Percentiles rank a stretch among this genome's conserved stretches.
Conservation (phyloP, 306 rosid genomes). For the Malus asiatica region DNA sequence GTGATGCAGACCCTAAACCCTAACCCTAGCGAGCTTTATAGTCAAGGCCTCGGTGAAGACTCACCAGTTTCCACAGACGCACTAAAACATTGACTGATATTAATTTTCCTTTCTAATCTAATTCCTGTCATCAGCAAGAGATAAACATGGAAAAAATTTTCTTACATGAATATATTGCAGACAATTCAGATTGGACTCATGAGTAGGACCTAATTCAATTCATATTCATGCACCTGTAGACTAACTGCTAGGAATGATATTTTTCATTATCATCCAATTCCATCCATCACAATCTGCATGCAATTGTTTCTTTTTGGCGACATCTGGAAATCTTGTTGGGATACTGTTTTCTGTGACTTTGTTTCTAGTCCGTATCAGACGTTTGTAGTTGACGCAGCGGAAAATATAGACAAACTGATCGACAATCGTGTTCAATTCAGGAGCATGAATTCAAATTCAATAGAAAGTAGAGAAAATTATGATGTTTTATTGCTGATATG, state of each 20-base stretch:
- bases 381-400: not conserved
- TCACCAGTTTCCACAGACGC: not conserved
- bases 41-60: not conserved
- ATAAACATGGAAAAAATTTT: not conserved
- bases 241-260: not conserved
- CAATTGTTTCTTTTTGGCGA: too few relatives aligned
- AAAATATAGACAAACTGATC: too few relatives aligned
- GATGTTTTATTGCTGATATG: not conserved
- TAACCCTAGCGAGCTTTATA: not conserved
- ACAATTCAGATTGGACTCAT: not conserved
- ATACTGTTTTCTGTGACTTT: not conserved
- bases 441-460: not conserved
- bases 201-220: not conserved
- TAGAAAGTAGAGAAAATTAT: too few relatives aligned
- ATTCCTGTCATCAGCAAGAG: not conserved
- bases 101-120: not conserved
- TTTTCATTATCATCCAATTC: not conserved
- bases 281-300: not conserved
- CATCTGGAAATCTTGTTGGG: not conserved
- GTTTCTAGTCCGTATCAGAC: not conserved
- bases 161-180: not conserved
- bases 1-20: too few relatives aligned
- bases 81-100: not conserved
- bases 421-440: not conserved
- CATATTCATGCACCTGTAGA: not conserved